Conservation (phyloP, 768 basidiomycete species). For the Tephrocybe sp. region DNA sequence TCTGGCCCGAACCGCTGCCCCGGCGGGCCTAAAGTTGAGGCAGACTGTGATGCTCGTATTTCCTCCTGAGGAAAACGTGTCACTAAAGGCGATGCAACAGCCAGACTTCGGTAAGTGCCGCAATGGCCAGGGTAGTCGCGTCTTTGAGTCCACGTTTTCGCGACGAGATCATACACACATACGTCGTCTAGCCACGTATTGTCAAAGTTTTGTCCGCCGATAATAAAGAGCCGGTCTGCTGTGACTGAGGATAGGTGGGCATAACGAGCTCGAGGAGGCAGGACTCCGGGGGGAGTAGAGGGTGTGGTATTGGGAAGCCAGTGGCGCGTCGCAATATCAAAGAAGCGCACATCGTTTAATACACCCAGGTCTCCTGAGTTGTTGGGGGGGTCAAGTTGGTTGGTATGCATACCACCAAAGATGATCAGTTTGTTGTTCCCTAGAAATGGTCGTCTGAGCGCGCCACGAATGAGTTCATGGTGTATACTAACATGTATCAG, state of each 20-base stretch:
- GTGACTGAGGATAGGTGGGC: constrained; percentile 92
- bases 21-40: constrained; percentile 49
- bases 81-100: constrained; percentile 68
- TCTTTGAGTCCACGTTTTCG: constrained; percentile 75
- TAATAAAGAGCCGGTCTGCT: constrained; percentile 81
- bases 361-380: constrained; percentile 85
- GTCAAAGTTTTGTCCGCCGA: constrained; percentile 93
- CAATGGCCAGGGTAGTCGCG: constrained; percentile 90
- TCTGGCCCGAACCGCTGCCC: constrained; percentile 60
- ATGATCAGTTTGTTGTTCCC: constrained; percentile 91
- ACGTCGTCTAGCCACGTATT: constrained; percentile 95
- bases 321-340: constrained; percentile 65
- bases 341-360: constrained; percentile 90
- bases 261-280: constrained; percentile 84
- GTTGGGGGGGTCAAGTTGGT: constrained; percentile 66
- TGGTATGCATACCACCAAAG: constrained; percentile 96
- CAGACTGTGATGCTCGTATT: constrained; percentile 35
- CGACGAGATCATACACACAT: constrained; percentile 80
- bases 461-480: not conserved
- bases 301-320: constrained; percentile 63
- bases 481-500: constrained; percentile 67
- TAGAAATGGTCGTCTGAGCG: constrained; percentile 25
- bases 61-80: constrained; percentile 75
- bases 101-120: constrained; percentile 94
- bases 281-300: constrained; percentile 41